Evolutionary conservation across 1,284 basidiomycete species (phyloP).

Genomic region (Cutaneotrichosporon cavernicola): DNA sequence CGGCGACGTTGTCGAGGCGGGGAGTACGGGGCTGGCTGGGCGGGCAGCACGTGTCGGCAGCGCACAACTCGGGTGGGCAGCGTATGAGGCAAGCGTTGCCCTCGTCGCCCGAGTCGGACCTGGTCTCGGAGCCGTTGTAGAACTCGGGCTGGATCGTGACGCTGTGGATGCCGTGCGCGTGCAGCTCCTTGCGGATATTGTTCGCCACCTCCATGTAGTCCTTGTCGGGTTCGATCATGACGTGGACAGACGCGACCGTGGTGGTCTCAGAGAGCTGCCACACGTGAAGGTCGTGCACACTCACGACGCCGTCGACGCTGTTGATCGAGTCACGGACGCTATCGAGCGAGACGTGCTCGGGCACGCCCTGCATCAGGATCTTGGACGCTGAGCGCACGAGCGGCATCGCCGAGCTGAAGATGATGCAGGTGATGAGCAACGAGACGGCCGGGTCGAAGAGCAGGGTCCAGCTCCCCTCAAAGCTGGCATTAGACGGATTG

Average conservation of each 20-base stretch:
- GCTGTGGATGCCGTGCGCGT: constrained; percentile 89
- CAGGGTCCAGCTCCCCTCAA: constrained; percentile 60
- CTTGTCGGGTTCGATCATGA: constrained; percentile 70
- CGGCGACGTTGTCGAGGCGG: constrained; percentile 38
- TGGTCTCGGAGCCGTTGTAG: constrained; percentile 22
- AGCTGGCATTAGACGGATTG: constrained; percentile 25
- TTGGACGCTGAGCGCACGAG: constrained; percentile 91
- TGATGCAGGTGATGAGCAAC: constrained; percentile 92
- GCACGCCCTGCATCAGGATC: constrained; percentile 96
- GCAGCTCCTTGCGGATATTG: constrained; percentile 77
- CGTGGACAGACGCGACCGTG: constrained; percentile 93
- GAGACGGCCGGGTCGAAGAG: constrained; percentile 95
- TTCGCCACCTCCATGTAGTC: constrained; percentile 91
- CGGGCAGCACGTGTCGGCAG: constrained; percentile 52
- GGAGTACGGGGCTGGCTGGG: constrained; percentile 12
- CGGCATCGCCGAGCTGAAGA: constrained; percentile 92
- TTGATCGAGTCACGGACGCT: constrained; percentile 77
- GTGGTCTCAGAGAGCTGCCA: constrained; percentile 92
- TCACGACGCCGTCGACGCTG: constrained; percentile 79
- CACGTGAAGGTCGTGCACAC: constrained; percentile 91
- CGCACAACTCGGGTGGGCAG: constrained; percentile 54
- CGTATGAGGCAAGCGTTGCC: constrained; percentile 51
- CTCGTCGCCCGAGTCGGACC: constrained; percentile 24
- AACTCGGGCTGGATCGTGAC: constrained; percentile 69
- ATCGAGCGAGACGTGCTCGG: constrained; percentile 81